phyloP scores from a whole-genome alignment of 2,329 filamentous ascomycete species.

The Gaeumannomyces sp. region DNA sequence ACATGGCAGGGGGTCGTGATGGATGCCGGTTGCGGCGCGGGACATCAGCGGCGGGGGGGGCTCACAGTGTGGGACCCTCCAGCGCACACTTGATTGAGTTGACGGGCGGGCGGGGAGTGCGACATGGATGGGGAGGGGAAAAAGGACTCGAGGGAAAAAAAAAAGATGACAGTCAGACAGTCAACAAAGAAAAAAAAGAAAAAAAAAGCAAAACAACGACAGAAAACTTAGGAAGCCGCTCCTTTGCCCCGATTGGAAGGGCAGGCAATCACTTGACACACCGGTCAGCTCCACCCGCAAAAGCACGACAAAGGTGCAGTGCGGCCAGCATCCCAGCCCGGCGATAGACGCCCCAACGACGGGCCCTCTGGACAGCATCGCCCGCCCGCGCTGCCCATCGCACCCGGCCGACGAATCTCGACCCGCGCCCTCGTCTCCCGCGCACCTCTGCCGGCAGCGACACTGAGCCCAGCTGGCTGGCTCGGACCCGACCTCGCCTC shows the following conservation, averaged over 20 bases:
- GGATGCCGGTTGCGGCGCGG: not conserved
- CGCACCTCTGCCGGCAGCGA: not conserved
- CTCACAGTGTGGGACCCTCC: not conserved
- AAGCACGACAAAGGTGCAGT: not conserved
- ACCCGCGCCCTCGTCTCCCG: too few species aligned
- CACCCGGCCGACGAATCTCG: too few species aligned
- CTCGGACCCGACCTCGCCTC: not conserved
- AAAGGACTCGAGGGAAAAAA: not conserved
- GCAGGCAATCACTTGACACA: not conserved
- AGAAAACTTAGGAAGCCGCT: not conserved
- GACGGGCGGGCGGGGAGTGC: too few species aligned
- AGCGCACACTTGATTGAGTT: not conserved
- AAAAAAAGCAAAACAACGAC: not conserved
- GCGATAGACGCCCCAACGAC: not conserved
- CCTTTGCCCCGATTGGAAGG: not conserved
- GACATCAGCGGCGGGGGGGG: not conserved
- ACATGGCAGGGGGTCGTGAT: not conserved
- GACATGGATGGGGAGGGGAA: not conserved
- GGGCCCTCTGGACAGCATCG: not conserved
- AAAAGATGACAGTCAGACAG: not conserved
- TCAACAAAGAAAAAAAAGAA: slow-evolving; percentile 5
- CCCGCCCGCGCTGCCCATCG: not conserved
- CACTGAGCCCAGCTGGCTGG: not conserved
- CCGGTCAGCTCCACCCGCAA: not conserved
- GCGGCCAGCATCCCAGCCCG: not conserved